A percentile compares a stretch with the other conserved stretches of the same genome.
phyloP scores from a whole-genome alignment of 1,139 yeast species.

The Debaryomyces coudertii region DNA sequence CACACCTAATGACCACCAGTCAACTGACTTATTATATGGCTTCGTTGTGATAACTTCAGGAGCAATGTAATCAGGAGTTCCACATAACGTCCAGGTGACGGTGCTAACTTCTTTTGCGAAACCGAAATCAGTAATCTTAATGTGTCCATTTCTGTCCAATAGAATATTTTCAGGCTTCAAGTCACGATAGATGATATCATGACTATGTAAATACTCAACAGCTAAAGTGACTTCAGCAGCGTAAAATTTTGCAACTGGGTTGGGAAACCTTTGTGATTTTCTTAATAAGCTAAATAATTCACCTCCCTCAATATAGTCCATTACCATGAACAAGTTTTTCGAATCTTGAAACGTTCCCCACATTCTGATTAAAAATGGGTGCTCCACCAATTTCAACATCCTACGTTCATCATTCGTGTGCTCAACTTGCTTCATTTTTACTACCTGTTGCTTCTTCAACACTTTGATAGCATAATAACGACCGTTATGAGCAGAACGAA shows the following conservation, averaged over 20 bases:
- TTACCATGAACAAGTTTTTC: conserved; percentile 58
- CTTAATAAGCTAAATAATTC: conserved; percentile 58
- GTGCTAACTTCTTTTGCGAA: conserved; percentile 64
- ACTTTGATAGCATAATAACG: conserved; percentile 64
- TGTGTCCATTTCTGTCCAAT: conserved; percentile 61
- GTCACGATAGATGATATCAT: conserved; percentile 61
- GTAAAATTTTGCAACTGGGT: conserved; percentile 64
- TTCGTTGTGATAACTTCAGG: conserved; percentile 66
- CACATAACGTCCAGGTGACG: conserved; percentile 64
- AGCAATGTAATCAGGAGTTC: conserved; percentile 67
- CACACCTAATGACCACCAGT: conserved; percentile 68
- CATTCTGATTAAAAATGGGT: conserved; percentile 63
- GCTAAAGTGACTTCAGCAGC: conserved; percentile 65
- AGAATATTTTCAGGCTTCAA: conserved; percentile 63
- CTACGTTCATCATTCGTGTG: conserved; percentile 66
- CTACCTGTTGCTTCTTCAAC: conserved; percentile 59
- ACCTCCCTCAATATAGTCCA: conserved; percentile 69
- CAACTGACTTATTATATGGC: conserved; percentile 64
- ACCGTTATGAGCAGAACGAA: conserved; percentile 60
- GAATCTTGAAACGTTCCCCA: conserved; percentile 69
- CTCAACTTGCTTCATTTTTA: conserved; percentile 64
- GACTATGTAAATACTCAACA: conserved; percentile 58
- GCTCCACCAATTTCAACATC: conserved; percentile 58
- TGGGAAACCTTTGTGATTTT: conserved; percentile 62
- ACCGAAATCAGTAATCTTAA: conserved; percentile 63